Percentiles rank a stretch among this genome's conserved stretches.
These are phyloP conservation scores for Cyberlindnera veronae DNA, from an alignment of 805 yeast species.

Conservation along the genomic window DNA sequence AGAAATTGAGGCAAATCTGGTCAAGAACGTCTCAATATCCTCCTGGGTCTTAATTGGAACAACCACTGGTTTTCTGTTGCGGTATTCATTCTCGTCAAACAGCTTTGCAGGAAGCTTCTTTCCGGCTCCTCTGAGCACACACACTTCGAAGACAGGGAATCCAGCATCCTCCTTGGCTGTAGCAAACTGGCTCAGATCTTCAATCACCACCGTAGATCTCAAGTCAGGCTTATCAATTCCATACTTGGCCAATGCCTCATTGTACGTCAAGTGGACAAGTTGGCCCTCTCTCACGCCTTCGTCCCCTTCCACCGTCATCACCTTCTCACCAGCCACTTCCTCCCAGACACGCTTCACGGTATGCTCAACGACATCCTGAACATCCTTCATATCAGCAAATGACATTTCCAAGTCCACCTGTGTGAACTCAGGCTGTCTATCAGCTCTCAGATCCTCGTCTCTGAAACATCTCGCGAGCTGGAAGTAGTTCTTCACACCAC, in stretches of 20 bases:
- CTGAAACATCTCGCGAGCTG: slow-evolving; percentile 94
- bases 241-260: slow-evolving; percentile 63
- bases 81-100: slow-evolving; percentile 42
- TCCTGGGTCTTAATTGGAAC: slow-evolving; percentile 44
- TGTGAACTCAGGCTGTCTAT: slow-evolving; percentile 96
- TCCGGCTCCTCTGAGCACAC: slow-evolving; percentile 51
- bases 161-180: slow-evolving; percentile 34
- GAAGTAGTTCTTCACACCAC: slow-evolving; percentile 82
- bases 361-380: slow-evolving; percentile 58
- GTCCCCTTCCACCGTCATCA: slow-evolving; percentile 23
- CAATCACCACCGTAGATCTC: slow-evolving; percentile 48
- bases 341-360: slow-evolving; percentile 57
- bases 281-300: slow-evolving; percentile 17
- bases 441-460: slow-evolving; percentile 92
- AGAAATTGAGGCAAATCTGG: slow-evolving; percentile 30
- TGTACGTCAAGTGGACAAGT: slow-evolving; percentile 53
- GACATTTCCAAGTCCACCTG: slow-evolving; percentile 96
- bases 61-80: slow-evolving; percentile 55
- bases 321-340: slow-evolving; percentile 33
- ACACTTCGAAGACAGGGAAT: slow-evolving; percentile 72
- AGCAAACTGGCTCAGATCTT: slow-evolving; percentile 22
- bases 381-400: slow-evolving; percentile 67
- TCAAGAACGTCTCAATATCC: slow-evolving; percentile 43
- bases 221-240: slow-evolving; percentile 97
- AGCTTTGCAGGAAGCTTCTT: slow-evolving; percentile 35